Base-by-base conservation (phyloP, 331 rosid species). In the Acacia pycnantha region DNA sequence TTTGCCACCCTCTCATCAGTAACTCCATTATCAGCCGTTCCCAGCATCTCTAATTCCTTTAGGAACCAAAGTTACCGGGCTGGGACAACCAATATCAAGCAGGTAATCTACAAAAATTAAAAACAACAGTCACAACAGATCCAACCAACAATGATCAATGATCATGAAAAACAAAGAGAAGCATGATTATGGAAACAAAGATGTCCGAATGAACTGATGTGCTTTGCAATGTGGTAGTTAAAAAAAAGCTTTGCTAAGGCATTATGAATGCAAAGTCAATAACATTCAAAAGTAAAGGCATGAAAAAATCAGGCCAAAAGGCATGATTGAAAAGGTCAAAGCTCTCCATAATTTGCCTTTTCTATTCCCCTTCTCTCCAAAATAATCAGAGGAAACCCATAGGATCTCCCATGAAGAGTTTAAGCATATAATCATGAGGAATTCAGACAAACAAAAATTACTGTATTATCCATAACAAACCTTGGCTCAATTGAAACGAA, bases 1-100 rank as follows among this genome's bases (percentile, higher is more conserved):
- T 85, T 79, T 77, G 64, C 83, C 73, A 12, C 58, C 76, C 81
- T 86, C 65, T 85, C 88, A 51, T 82, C 86, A 41, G 68, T 64
- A 54, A 56, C 27, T 72, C 75, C 93, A 73, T 78, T 78, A 81
- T 76, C n/a, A 85, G 79, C 89, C 77, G 88, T 79, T 82, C 87
- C 88, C 71, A 93, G 93, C 98, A 96, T 93, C 84, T 84, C 86
- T 56, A 77, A 65, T 76, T 29, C 80, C 75, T 21, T 43, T 27
- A 46, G 51, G 67, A 87, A 81, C 84, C 84, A 81, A 82, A 87
- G 72, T 76, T 82, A 84, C 81, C 41, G 16, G 35, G 77, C 79
- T 31, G 21, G 29, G 79, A 82, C 50, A 79, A 77, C 69, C 84
- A 56, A 78, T 58, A 81, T 74, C 81, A 56, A 84, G 82, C 22